Percentiles rank a stretch among this genome's conserved stretches.
Evolutionary conservation across 192 early-diverging fungal genomes (phyloP).

Genomic region (Phlyctochytrium planicorne): DNA sequence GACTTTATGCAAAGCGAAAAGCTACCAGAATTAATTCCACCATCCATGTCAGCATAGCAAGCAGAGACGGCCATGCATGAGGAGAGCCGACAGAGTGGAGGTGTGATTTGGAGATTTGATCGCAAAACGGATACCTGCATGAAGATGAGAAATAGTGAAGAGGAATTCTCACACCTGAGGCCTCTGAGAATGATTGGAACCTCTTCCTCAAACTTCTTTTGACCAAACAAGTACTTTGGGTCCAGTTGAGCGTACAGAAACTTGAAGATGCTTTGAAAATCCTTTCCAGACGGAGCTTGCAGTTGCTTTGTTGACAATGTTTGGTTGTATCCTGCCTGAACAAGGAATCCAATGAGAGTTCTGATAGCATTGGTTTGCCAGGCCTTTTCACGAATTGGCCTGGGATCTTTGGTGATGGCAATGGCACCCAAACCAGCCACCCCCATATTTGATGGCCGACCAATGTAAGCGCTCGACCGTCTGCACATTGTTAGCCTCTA

Average conservation of each 20-base stretch:
- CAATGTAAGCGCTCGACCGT: conserved; percentile 10
- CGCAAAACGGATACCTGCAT: conserved; percentile 59
- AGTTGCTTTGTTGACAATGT: conserved; percentile 58
- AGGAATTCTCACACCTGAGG: conserved; percentile 39
- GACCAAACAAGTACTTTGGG: conserved; percentile 55
- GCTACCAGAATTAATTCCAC: conserved; percentile 65
- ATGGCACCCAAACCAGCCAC: neutral
- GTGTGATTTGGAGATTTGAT: conserved; percentile 69
- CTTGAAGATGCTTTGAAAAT: conserved; percentile 72
- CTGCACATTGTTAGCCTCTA: conserved; percentile 7
- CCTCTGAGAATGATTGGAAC: conserved; percentile 58
- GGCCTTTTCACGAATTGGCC: conserved; percentile 62
- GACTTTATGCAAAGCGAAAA: neutral
- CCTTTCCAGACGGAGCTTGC: conserved; percentile 62
- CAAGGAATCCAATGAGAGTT: conserved; percentile 62
- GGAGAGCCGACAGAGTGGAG: conserved; percentile 64
- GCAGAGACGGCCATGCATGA: conserved; percentile 68
- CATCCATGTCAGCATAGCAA: conserved; percentile 76
- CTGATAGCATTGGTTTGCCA: conserved; percentile 60
- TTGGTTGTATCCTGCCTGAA: conserved; percentile 57
- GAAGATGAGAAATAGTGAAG: conserved; percentile 13
- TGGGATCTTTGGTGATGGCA: conserved; percentile 60
- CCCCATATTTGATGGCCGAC: conserved; percentile 14
- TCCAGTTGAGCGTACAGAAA: conserved; percentile 73
- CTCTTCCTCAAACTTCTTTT: conserved; percentile 71